Evolutionary conservation across 345 rosid species (phyloP).

Genomic region (Salix dunnii): DNA sequence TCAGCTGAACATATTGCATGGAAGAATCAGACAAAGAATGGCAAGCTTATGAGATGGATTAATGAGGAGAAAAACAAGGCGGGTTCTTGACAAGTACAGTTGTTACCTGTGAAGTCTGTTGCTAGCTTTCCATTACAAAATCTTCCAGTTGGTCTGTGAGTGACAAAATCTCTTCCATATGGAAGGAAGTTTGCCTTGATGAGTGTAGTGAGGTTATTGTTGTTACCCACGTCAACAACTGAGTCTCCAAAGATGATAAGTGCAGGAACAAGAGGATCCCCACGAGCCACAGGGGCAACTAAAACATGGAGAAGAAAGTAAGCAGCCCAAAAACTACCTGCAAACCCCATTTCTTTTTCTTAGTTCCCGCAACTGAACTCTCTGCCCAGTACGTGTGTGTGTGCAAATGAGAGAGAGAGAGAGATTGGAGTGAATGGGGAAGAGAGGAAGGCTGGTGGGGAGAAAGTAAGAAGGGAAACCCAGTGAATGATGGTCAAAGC

Average conservation of each 20-base stretch:
- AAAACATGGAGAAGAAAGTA: constrained; percentile 19
- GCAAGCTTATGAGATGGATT: neutral
- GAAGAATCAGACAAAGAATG: constrained; percentile 4
- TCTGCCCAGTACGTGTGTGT: neutral
- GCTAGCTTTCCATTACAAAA: constrained; percentile 90
- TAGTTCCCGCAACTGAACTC: neutral
- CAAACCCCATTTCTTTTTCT: constrained; percentile 22
- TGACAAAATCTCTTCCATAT: constrained; percentile 79
- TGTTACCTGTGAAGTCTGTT: constrained; percentile 66
- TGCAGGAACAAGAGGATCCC: constrained; percentile 72
- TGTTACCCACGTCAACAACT: constrained; percentile 84
- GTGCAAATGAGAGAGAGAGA: neutral
- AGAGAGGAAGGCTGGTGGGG: constrained; percentile 17
- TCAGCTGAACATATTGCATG: constrained; percentile 49
- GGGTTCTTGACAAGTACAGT: neutral
- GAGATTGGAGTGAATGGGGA: constrained; percentile 18
- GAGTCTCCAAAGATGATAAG: constrained; percentile 87
- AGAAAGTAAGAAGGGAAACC: constrained; percentile 21
- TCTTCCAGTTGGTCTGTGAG: constrained; percentile 75
- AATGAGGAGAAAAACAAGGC: neutral
- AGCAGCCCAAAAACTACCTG: constrained; percentile 16
- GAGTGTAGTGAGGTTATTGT: constrained; percentile 59
- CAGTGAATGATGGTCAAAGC: constrained; percentile 20
- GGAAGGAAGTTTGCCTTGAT: constrained; percentile 86
- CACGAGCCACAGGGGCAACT: constrained; percentile 28